Conservation (phyloP, 2,329 filamentous ascomycete species). For the Neofusicoccum sp. region DNA sequence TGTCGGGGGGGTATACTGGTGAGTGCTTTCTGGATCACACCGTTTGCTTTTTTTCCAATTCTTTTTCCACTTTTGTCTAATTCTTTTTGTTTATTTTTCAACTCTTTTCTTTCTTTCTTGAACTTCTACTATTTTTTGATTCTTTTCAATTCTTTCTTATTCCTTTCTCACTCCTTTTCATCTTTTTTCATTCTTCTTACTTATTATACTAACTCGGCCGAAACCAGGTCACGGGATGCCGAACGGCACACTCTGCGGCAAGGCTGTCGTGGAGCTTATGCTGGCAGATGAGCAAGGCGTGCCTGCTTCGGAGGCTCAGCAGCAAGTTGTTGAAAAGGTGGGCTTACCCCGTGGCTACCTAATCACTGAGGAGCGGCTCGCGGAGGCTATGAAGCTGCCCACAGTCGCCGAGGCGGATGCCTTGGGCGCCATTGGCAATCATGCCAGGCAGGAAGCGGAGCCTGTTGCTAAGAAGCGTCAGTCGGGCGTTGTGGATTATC, state of each 20-base stretch:
- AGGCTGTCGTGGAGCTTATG: slow-evolving; percentile 65
- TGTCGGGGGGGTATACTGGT: slow-evolving; percentile 68
- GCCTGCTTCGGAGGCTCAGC: slow-evolving; percentile 32
- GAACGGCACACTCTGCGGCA: slow-evolving; percentile 67
- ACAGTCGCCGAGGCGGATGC: slow-evolving; percentile 40
- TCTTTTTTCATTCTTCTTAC: background rate
- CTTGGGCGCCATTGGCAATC: slow-evolving; percentile 27
- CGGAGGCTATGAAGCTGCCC: slow-evolving; percentile 32
- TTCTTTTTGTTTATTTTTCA: background rate
- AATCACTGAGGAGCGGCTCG: slow-evolving; percentile 39
- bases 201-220: background rate
- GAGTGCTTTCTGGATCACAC: slow-evolving; percentile 30
- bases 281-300: slow-evolving; percentile 43
- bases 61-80: background rate
- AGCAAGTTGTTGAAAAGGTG: slow-evolving; percentile 36
- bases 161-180: background rate
- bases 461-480: background rate
- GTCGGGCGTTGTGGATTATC: slow-evolving; percentile 1
- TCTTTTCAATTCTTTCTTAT: background rate
- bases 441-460: slow-evolving; percentile 16
- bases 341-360: slow-evolving; percentile 42
- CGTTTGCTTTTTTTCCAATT: background rate
- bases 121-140: background rate
- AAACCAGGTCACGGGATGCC: slow-evolving; percentile 69
- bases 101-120: too few relatives aligned